Evolutionary conservation across 192 early-diverging fungal genomes (phyloP).

Genomic region (Glomus cerebriforme): DNA sequence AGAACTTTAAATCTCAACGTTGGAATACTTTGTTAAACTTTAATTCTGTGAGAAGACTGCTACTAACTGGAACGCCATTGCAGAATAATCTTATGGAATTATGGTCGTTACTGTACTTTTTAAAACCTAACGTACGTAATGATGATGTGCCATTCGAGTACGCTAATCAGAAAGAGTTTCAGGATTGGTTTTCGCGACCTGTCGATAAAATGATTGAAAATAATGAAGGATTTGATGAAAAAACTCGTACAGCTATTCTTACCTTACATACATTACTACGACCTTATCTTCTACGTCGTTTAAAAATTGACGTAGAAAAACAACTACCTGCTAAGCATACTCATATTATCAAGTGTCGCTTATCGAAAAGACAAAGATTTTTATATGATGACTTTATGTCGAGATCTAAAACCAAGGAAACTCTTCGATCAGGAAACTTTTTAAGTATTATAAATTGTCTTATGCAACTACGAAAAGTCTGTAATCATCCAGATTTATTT

Average conservation of each 20-base stretch:
- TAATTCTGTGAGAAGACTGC: slow-evolving; percentile 61
- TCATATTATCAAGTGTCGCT: slow-evolving; percentile 71
- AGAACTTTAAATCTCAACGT: slow-evolving; percentile 78
- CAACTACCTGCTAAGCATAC: slow-evolving; percentile 69
- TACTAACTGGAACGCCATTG: slow-evolving; percentile 87
- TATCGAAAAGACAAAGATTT: slow-evolving; percentile 69
- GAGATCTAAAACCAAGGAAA: slow-evolving; percentile 76
- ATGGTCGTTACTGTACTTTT: slow-evolving; percentile 85
- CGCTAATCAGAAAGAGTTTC: slow-evolving; percentile 77
- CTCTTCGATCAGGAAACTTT: slow-evolving; percentile 70
- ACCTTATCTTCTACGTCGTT: slow-evolving; percentile 63
- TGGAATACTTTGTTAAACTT: slow-evolving; percentile 75
- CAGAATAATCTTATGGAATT: slow-evolving; percentile 89
- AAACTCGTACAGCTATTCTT: slow-evolving; percentile 55
- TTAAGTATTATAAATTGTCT: slow-evolving; percentile 74
- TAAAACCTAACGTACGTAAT: slow-evolving; percentile 71
- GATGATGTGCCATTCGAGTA: slow-evolving; percentile 74
- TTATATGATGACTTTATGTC: slow-evolving; percentile 83
- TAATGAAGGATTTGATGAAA: slow-evolving; percentile 53
- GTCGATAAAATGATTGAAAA: slow-evolving; percentile 81
- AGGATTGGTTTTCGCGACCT: slow-evolving; percentile 83
- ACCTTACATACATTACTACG: slow-evolving; percentile 64
- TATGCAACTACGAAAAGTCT: slow-evolving; percentile 71
- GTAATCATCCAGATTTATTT: slow-evolving; percentile 60
- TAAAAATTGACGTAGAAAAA: slow-evolving; percentile 68